Conservation (phyloP, 2,329 filamentous ascomycete genomes). For the Aspergillus sp. region DNA sequence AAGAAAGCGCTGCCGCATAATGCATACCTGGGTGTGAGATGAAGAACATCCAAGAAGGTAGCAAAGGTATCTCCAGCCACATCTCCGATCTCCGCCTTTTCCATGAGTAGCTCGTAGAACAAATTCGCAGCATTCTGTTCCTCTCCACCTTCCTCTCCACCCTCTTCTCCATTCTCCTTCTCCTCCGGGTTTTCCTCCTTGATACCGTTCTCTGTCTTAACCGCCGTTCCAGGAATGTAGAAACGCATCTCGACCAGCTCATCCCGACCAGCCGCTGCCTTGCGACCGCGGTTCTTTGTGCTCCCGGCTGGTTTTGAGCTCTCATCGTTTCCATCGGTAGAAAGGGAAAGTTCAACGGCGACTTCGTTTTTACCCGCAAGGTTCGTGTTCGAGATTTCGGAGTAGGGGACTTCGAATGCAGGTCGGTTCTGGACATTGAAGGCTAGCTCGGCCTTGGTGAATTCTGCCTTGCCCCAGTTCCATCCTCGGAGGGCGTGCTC, state of each 20-base stretch:
- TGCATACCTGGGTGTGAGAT: slow-evolving; percentile 83
- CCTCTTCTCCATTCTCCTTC: slow-evolving; percentile 48
- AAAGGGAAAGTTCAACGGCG: slow-evolving; percentile 86
- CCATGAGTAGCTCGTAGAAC: slow-evolving; percentile 98
- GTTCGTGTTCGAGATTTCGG: slow-evolving; percentile 97
- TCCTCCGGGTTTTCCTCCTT: slow-evolving; percentile 63
- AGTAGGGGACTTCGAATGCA: slow-evolving; percentile 94
- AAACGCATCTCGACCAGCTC: slow-evolving; percentile 98
- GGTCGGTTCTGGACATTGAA: slow-evolving; percentile 98
- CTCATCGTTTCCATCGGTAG: slow-evolving; percentile 69
- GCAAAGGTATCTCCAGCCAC: slow-evolving; percentile 98
- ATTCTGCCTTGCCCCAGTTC: slow-evolving; percentile 99
- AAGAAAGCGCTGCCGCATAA: slow-evolving; percentile 7
- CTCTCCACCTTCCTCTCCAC: slow-evolving; percentile 66
- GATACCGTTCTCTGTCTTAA: slow-evolving; percentile 67
- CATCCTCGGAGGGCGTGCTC: slow-evolving; percentile 94
- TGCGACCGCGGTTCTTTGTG: slow-evolving; percentile 74
- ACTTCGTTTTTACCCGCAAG: slow-evolving; percentile 97
- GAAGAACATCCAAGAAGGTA: slow-evolving; percentile 93
- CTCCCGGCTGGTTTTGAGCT: slow-evolving; percentile 72
- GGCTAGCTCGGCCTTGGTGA: slow-evolving; percentile 87
- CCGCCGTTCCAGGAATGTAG: slow-evolving; percentile 90
- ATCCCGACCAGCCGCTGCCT: slow-evolving; percentile 83
- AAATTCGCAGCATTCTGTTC: slow-evolving; percentile 94
- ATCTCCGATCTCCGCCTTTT: slow-evolving; percentile 98